Base-by-base conservation (phyloP, 2,329 filamentous ascomycete species). In the Clonostachys rhizophaga region DNA sequence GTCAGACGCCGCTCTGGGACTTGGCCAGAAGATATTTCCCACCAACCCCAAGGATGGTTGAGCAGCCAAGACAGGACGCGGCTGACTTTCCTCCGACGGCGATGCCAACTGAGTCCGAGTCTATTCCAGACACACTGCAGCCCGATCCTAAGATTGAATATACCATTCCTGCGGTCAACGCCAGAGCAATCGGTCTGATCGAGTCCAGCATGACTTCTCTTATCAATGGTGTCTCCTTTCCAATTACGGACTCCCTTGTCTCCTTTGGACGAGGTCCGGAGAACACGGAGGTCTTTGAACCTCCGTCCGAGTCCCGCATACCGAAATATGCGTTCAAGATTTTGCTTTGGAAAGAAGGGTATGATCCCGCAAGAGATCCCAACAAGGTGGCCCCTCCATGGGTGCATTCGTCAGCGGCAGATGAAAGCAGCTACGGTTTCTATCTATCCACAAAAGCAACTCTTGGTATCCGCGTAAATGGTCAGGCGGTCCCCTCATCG, bases 271-370 rank as follows among this genome's bases (percentile, higher is more conserved):
- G 92, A 24, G 79, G 80, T 0, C 70, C 67, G 1, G 72, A 76
- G 17, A 91, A 90, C 56, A 92, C 86, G 0, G 67, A 84, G 33
- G 71, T 84, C 3, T 89, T 91, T 57, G 66, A 77, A 1, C 71
- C 84, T 43, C 69, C 65, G 33, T 68, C 70, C 20, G 89, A 96
- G 54, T 76, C 74, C 3, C 84, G 84, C 14, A 81, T 97, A 35
- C 89, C 91, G 2, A 92, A 92, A 60, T 84, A 85, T 52, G 90
- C 89, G 1, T 82, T 96, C 55, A 86, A 88, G 57, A 71, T 96
- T 36, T 74, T 89, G 34, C 80, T 94, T 33, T 90, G 86, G 76
- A 83, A 80, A 47, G 77, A 83, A 1, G 80, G 79, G 11, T 84
- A 85, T 49, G 85, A 89, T 48, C 73, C 78, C 8, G 71, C 71